Percentiles rank a stretch among this genome's conserved stretches.
Conservation (phyloP, 805 yeast genomes). For the Cyberlindnera mrakii region DNA sequence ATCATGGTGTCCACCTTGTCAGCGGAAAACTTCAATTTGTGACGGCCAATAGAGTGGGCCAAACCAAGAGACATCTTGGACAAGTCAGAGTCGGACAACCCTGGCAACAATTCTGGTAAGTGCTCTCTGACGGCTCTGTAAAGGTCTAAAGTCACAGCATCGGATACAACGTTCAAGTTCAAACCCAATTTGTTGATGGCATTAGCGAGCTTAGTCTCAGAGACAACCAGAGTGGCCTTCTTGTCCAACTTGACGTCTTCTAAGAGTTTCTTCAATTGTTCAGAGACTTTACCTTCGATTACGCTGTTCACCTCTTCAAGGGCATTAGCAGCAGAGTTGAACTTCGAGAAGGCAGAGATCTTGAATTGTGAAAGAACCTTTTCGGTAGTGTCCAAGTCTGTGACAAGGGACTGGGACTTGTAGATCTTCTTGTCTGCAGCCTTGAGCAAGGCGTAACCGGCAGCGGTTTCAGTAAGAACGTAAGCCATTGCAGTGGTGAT, state of each 20-base stretch:
- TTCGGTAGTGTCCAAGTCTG: conserved; percentile 76
- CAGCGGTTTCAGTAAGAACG: conserved; percentile 96
- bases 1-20: conserved; percentile 99
- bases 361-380: conserved; percentile 87
- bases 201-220: conserved; percentile 93
- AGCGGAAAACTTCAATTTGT: conserved; percentile 93
- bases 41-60: conserved; percentile 98
- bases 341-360: conserved; percentile 92
- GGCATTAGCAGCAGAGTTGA: conserved; percentile 90
- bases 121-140: conserved; percentile 94
- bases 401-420: conserved; percentile 68
- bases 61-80: conserved; percentile 96
- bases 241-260: conserved; percentile 74
- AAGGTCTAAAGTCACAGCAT: conserved; percentile 90
- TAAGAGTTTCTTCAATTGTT: conserved; percentile 70
- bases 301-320: conserved; percentile 90
- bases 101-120: conserved; percentile 91
- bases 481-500: conserved; percentile 50
- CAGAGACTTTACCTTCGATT: conserved; percentile 89
- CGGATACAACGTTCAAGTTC: conserved; percentile 83
- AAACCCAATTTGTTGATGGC: conserved; percentile 92
- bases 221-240: conserved; percentile 81
- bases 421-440: conserved; percentile 96
- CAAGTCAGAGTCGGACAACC: conserved; percentile 76
- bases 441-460: conserved; percentile 96